A percentile compares a stretch with the other conserved stretches of the same genome.
Conservation (phyloP, 1,284 basidiomycete genomes). For the Cerrena zonata region DNA sequence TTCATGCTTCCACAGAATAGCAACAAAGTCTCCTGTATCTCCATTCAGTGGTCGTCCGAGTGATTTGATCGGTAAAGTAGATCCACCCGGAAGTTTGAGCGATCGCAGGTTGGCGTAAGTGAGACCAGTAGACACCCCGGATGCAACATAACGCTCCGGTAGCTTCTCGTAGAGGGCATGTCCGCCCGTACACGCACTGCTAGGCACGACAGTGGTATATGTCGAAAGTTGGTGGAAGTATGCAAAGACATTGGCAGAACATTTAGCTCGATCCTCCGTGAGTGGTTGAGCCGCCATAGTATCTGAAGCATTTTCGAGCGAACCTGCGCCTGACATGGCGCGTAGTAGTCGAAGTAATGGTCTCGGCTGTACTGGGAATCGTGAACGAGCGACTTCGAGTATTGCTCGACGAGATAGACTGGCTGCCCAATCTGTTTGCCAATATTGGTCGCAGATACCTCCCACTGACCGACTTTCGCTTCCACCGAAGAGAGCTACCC, state of each 20-base stretch:
- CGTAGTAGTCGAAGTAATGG: constrained; percentile 71
- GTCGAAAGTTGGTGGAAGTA: constrained; percentile 71
- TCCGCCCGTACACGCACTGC: constrained; percentile 51
- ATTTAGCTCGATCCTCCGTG: constrained; percentile 43
- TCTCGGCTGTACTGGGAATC: constrained; percentile 75
- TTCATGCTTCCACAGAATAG: constrained; percentile 75
- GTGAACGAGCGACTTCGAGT: constrained; percentile 71
- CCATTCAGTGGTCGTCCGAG: constrained; percentile 67
- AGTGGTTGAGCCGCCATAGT: constrained; percentile 17
- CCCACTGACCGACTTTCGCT: constrained; percentile 66
- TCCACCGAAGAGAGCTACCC: constrained; percentile 75
- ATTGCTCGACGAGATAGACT: constrained; percentile 64
- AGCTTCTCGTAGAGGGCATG: constrained; percentile 67
- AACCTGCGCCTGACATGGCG: constrained; percentile 67
- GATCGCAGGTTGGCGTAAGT: constrained; percentile 63
- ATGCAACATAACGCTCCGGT: constrained; percentile 53
- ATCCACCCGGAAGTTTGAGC: constrained; percentile 71
- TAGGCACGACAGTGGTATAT: constrained; percentile 69
- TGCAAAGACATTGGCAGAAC: constrained; percentile 64
- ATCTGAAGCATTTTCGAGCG: constrained; percentile 46
- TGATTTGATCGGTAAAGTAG: constrained; percentile 60
- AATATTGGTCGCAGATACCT: constrained; percentile 72
- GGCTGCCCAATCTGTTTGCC: constrained; percentile 63
- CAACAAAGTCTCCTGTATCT: constrained; percentile 65
- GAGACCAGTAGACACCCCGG: constrained; percentile 44